Conservation (phyloP, 139 green algal species). For the Limnomonas spitsbergensis region DNA sequence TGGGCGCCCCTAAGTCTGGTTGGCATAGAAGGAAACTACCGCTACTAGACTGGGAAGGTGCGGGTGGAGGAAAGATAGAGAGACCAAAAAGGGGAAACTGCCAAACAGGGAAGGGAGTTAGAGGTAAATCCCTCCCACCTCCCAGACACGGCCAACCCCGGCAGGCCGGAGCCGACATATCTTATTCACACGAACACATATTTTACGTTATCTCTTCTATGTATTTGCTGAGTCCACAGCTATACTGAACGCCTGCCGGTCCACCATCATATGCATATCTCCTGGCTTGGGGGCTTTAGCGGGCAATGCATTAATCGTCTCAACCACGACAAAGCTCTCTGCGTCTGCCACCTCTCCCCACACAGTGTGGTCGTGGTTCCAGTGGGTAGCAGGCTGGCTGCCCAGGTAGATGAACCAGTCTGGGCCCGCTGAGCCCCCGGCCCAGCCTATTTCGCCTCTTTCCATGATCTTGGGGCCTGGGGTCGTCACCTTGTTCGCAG, state of each 20-base stretch:
- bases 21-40: no score
- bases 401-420: constrained; percentile 21
- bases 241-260: not conserved
- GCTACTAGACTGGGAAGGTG: no score
- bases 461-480: constrained; percentile 36
- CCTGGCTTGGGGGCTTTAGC: constrained; percentile 18
- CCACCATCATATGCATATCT: constrained; percentile 32
- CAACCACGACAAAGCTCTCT: constrained; percentile 18
- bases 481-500: constrained; percentile 18
- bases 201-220: no score
- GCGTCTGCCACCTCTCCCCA: constrained; percentile 22
- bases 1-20: no score
- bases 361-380: constrained; percentile 19
- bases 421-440: constrained; percentile 2
- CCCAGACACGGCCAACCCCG: no score
- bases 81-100: no score
- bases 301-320: constrained; percentile 22
- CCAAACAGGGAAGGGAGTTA: no score
- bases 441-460: constrained; percentile 28
- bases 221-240: not conserved
- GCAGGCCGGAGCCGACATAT: no score
- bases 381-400: constrained; percentile 7
- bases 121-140: no score
- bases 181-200: no score
- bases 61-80: no score